Conservation (phyloP, 2,329 filamentous ascomycete species). For the Aspergillus fijiensis region DNA sequence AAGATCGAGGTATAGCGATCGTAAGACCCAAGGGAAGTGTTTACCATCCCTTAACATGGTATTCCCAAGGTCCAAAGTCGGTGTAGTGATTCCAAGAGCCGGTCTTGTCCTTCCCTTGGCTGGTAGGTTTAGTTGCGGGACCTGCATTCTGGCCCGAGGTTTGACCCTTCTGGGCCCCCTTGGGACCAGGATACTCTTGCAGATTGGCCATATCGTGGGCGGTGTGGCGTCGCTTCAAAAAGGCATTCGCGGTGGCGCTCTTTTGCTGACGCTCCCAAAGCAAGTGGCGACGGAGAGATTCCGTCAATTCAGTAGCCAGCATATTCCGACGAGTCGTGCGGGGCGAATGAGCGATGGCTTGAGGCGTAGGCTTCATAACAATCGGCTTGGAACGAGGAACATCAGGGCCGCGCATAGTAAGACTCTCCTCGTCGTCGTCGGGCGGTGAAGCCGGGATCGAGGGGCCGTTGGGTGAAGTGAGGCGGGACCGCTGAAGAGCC, state of each 20-base stretch:
- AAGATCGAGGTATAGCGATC: conserved; percentile 6
- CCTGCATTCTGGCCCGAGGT: conserved; percentile 23
- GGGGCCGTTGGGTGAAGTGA: conserved; percentile 67
- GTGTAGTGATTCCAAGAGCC: conserved; percentile 85
- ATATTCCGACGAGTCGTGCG: conserved; percentile 92
- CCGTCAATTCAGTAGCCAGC: conserved; percentile 90
- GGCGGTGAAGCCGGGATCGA: conserved; percentile 61
- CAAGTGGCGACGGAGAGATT: conserved; percentile 85
- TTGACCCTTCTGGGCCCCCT: conserved; percentile 50
- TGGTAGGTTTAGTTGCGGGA: conserved; percentile 18
- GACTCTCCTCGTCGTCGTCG: conserved; percentile 60
- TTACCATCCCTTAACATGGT: conserved; percentile 84
- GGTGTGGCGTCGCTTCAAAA: conserved; percentile 85
- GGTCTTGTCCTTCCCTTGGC: conserved; percentile 63
- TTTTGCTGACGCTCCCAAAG: conserved; percentile 96
- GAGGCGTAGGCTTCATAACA: conserved; percentile 64
- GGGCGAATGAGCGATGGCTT: conserved; percentile 79
- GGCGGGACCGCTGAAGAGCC: conserved; percentile 54
- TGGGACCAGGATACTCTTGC: conserved; percentile 71
- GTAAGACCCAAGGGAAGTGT: not conserved
- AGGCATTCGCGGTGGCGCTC: conserved; percentile 82
- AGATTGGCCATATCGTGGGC: conserved; percentile 88
- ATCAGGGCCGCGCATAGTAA: conserved; percentile 61
- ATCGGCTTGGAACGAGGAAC: conserved; percentile 78
- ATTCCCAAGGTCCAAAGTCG: conserved; percentile 76